phyloP scores from a whole-genome alignment of 164 flowering plant species.

The Macadamia integrifolia region DNA sequence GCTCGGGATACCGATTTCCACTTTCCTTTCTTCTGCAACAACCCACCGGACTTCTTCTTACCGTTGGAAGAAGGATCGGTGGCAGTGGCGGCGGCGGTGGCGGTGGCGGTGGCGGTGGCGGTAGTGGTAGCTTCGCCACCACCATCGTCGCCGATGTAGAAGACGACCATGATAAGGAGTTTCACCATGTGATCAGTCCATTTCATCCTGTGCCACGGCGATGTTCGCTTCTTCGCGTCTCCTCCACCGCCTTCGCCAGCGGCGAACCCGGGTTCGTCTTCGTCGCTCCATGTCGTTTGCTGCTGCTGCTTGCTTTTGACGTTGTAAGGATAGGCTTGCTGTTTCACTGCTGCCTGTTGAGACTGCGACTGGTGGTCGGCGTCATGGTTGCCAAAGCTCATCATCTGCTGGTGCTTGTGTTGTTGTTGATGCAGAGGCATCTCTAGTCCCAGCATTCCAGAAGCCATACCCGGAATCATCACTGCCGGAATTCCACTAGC shows the following conservation, averaged over 20 bases:
- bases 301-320: conserved; percentile 10
- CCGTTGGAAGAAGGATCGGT: conserved; percentile 16
- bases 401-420: conserved; percentile 14
- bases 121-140: conserved; percentile 17
- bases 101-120: too few species aligned
- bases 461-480: conserved; percentile 10
- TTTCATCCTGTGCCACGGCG: conserved; percentile 34
- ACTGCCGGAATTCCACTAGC: conserved; percentile 14
- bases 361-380: conserved; percentile 11
- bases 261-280: conserved; percentile 13
- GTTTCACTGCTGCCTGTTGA: conserved; percentile 8
- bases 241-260: background rate
- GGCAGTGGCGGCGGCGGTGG: background rate
- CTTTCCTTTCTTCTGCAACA: conserved; percentile 81
- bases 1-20: conserved; percentile 85
- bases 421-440: conserved; percentile 25
- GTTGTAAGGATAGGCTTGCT: conserved; percentile 1
- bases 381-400: conserved; percentile 12
- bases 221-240: conserved; percentile 12
- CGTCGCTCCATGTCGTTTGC: conserved; percentile 15
- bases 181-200: conserved; percentile 31
- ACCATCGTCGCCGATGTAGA: conserved; percentile 39
- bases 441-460: conserved; percentile 30
- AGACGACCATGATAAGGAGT: conserved; percentile 35
- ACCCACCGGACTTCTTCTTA: conserved; percentile 41